Base-by-base conservation (phyloP, 768 basidiomycete genomes). In the Leccinellum albellum region DNA sequence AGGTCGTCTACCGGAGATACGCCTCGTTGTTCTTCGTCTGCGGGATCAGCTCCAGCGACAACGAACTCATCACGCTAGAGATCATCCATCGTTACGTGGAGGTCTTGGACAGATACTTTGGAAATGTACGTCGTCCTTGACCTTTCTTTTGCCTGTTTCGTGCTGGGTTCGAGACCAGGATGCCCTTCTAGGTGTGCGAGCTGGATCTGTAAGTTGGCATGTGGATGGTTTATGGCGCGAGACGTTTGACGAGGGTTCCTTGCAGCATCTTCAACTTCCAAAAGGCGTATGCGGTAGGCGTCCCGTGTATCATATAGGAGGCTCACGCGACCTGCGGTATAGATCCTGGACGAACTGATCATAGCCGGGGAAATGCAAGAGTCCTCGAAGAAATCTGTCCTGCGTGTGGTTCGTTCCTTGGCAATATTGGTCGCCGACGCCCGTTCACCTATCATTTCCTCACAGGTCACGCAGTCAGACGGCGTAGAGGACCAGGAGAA, bases 201-300 rank as follows among this genome's bases (percentile, higher is more conserved):
- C 77, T 98, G 55, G 96, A 98, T 73, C 76, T 98, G 92, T 94
- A 68, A 70, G 85, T 64, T 17, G 47, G 21, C 23, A 14, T 15
- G 1, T 46, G 45, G 14, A 46, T 24, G 14, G 10, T 29, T 46
- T 7, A 53, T 56, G 8, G 2, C 17, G n/a, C 21, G 35, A 32
- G 14, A 31, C 4, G 33, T 40, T 48, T 37, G 20, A n/a, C 37
- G 53, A 55, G n/a, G 48, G 42, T 48, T n/a, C 21, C 7, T 50
- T 51, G 47, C 37, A 94, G 92, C 53, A 96, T 98, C 63, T 98
- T 97, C 82, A 97, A 97, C 76, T 98, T 98, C 70, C 91, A 98
- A 70, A 91, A 94, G 71, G 96, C 95, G 2, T 97, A 94, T 70
- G 85, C 91, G 4, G 94, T 91, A 59, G 46, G 77, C 37, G 17